Evolutionary conservation across 2,329 filamentous ascomycete species (phyloP).

Genomic region (Trichoderma polysporum): DNA sequence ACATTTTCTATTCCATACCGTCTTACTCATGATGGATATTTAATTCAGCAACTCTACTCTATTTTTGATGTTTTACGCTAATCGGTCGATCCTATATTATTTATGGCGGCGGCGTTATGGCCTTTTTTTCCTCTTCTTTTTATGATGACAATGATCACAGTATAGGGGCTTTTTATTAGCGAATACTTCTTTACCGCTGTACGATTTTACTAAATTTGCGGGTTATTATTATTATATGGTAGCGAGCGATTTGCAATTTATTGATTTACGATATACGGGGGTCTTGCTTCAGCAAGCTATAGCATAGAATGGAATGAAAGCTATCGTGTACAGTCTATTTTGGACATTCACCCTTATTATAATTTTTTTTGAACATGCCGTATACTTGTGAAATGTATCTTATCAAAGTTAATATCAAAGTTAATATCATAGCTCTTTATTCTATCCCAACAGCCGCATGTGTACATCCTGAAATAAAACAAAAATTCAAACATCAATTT

Average conservation of each 20-base stretch:
- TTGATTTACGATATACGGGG: not conserved
- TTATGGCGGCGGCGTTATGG: slow-evolving; percentile 35
- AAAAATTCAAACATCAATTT: not conserved
- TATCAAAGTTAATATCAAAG: not conserved
- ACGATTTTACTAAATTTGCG: not conserved
- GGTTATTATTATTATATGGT: not conserved
- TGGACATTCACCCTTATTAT: not conserved
- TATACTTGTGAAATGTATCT: not conserved
- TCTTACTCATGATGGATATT: slow-evolving; percentile 6
- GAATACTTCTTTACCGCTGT: slow-evolving; percentile 2
- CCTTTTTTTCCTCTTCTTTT: not conserved
- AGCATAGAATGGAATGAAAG: slow-evolving; percentile 8
- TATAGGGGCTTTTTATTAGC: not conserved
- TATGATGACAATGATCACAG: not conserved
- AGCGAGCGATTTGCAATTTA: not conserved
- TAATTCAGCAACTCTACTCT: not conserved
- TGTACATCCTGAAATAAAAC: not conserved
- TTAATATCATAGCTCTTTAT: not conserved
- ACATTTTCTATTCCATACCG: slow-evolving; percentile 4
- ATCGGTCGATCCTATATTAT: not conserved
- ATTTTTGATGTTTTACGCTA: not conserved
- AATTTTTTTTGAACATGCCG: not conserved
- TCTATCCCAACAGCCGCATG: not conserved
- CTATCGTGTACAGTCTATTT: not conserved
- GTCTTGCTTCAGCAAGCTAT: not conserved